Conservation (phyloP, 495 filamentous ascomycete genomes). For the Letharia lupina region DNA sequence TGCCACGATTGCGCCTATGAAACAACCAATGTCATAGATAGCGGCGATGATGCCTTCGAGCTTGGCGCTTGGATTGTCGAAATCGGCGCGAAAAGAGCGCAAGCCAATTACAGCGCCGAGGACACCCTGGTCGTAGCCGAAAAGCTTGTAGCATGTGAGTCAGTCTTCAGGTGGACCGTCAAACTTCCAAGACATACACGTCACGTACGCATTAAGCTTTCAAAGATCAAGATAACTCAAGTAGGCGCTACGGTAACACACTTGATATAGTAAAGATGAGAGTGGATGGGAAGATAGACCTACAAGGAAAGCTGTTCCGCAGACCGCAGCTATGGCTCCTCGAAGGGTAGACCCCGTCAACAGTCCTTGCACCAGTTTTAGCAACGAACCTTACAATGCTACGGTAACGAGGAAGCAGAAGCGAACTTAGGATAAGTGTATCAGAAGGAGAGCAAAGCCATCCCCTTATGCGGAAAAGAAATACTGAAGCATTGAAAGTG, state of each 20-base stretch:
- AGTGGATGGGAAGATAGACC: not conserved
- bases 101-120: slow-evolving; percentile 49
- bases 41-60: slow-evolving; percentile 37
- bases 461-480: too few species aligned
- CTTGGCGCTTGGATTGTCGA: slow-evolving; percentile 36
- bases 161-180: not conserved
- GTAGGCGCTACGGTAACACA: too few species aligned
- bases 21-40: slow-evolving; percentile 42
- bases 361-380: not conserved
- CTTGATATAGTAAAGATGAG: not conserved
- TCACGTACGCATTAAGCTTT: not conserved
- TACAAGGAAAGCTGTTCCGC: slow-evolving; percentile 22
- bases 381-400: not conserved
- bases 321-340: slow-evolving; percentile 20
- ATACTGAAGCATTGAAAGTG: too few species aligned
- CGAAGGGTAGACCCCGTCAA: slow-evolving; percentile 16
- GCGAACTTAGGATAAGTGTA: too few species aligned
- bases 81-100: slow-evolving; percentile 42
- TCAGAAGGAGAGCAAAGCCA: too few species aligned
- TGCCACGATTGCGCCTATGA: slow-evolving; percentile 36
- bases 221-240: not conserved
- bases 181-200: not conserved
- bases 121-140: slow-evolving; percentile 54
- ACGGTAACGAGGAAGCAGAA: not conserved
- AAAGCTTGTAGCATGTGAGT: slow-evolving; percentile 28